Evolutionary conservation across 2,329 filamentous ascomycete species (phyloP).

Genomic region (Aschersonia sp.): DNA sequence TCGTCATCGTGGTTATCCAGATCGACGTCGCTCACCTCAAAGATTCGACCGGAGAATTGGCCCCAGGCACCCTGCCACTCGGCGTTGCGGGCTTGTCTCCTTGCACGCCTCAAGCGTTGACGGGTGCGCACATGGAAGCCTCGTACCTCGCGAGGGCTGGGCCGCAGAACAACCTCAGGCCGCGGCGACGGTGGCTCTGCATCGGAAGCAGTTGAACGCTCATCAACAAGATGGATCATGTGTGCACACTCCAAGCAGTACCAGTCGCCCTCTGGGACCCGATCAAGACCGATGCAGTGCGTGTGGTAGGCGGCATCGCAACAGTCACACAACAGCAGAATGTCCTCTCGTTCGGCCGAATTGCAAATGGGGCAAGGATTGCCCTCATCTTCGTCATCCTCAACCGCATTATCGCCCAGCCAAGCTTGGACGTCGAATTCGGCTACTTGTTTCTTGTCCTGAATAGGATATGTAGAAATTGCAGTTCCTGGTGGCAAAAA

Average conservation of each 20-base stretch:
- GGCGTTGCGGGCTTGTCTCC: conserved; percentile 53
- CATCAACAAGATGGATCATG: conserved; percentile 23
- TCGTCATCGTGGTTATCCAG: conserved; percentile 31
- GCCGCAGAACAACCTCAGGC: conserved; percentile 14
- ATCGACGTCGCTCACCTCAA: conserved; percentile 36
- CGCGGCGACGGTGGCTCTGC: conserved; percentile 18
- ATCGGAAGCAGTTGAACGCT: conserved; percentile 16
- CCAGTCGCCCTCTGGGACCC: conserved; percentile 67
- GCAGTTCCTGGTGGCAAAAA: conserved; percentile 28
- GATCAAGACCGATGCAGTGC: conserved; percentile 74
- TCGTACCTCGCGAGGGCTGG: conserved; percentile 16
- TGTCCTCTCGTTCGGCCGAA: conserved; percentile 64
- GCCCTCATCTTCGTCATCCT: conserved; percentile 50
- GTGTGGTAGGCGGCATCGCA: conserved; percentile 87
- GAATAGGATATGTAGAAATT: conserved; percentile 47
- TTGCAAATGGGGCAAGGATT: conserved; percentile 76
- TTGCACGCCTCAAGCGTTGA: conserved; percentile 39
- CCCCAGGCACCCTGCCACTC: conserved; percentile 86
- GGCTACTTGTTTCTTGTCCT: conserved; percentile 78
- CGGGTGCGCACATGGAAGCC: conserved; percentile 35
- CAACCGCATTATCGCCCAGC: conserved; percentile 56
- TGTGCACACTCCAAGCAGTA: conserved; percentile 76
- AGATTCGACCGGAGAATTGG: conserved; percentile 44
- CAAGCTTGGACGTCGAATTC: conserved; percentile 71
- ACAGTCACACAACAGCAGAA: conserved; percentile 78